phyloP scores from a whole-genome alignment of 371 early-diverging fungal species.

The Mortierella sp. region DNA sequence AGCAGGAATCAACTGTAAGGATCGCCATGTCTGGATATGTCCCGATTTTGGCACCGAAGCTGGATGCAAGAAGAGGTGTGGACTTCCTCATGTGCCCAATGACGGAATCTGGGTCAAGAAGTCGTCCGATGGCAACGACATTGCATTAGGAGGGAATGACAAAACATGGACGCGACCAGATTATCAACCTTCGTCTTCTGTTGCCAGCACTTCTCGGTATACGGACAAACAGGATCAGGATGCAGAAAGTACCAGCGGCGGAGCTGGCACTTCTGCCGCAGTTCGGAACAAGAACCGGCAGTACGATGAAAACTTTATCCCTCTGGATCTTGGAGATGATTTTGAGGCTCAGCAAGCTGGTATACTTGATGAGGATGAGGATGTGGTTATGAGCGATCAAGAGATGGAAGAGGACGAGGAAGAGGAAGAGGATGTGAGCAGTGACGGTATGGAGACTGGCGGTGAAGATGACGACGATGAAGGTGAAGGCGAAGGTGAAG shows the following conservation, averaged over 20 bases:
- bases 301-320: slow-evolving; percentile 53
- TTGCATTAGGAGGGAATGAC: slow-evolving; percentile 18
- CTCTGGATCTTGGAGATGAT: slow-evolving; percentile 38
- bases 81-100: slow-evolving; percentile 68
- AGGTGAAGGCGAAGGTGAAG: slow-evolving; percentile 8
- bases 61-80: slow-evolving; percentile 71
- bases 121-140: slow-evolving; percentile 30
- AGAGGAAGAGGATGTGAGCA: slow-evolving; percentile 25
- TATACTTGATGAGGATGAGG: slow-evolving; percentile 31
- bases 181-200: slow-evolving; percentile 22
- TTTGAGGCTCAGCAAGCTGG: slow-evolving; percentile 22
- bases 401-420: slow-evolving; percentile 39
- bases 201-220: slow-evolving; percentile 11
- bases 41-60: slow-evolving; percentile 69
- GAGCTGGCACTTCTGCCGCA: background rate
- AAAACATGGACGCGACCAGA: slow-evolving; percentile 9
- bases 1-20: slow-evolving; percentile 62
- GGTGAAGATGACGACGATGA: slow-evolving; percentile 39
- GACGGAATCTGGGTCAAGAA: slow-evolving; percentile 42
- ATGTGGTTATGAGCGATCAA: slow-evolving; percentile 28
- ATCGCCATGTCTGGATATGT: slow-evolving; percentile 72
- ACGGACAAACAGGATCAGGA: slow-evolving; percentile 22
- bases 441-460: slow-evolving; percentile 19
- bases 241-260: background rate
- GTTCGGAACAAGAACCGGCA: slow-evolving; percentile 4